Percentiles rank a stretch among this genome's conserved stretches.
Evolutionary conservation across 2,329 filamentous ascomycete species (phyloP).

Genomic region (Penicillium rolfsii): DNA sequence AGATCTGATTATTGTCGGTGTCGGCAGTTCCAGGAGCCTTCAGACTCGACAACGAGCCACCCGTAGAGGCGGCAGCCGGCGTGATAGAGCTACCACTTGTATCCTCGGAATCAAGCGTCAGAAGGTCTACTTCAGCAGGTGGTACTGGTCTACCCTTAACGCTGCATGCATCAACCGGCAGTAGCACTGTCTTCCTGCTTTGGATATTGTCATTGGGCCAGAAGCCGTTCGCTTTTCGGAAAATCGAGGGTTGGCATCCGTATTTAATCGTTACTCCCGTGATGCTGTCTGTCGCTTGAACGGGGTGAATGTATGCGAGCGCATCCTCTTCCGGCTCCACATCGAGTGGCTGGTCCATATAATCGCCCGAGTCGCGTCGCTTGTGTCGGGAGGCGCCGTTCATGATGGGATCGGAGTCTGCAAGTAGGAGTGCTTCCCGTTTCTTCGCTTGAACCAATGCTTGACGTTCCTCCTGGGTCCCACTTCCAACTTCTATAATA

Average conservation of each 20-base stretch:
- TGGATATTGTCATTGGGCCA: slow-evolving; percentile 95
- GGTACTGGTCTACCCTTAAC: slow-evolving; percentile 70
- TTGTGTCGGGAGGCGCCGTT: slow-evolving; percentile 47
- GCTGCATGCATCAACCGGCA: slow-evolving; percentile 88
- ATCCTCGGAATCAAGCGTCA: slow-evolving; percentile 37
- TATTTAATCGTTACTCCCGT: slow-evolving; percentile 90
- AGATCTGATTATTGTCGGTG: slow-evolving; percentile 65
- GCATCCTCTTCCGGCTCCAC: slow-evolving; percentile 69
- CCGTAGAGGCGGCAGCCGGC: slow-evolving; percentile 22
- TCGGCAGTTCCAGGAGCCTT: not conserved
- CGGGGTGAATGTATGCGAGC: slow-evolving; percentile 87
- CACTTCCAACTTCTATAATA: slow-evolving; percentile 40
- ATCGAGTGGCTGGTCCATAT: slow-evolving; percentile 32
- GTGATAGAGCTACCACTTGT: slow-evolving; percentile 40
- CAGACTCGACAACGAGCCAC: not conserved
- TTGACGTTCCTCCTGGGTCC: slow-evolving; percentile 50
- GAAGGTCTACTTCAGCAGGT: slow-evolving; percentile 33
- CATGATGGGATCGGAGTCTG: slow-evolving; percentile 44
- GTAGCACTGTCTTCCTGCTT: slow-evolving; percentile 73
- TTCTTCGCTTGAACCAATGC: slow-evolving; percentile 54
- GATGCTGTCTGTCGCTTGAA: slow-evolving; percentile 81
- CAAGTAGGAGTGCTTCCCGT: slow-evolving; percentile 50
- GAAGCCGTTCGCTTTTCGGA: slow-evolving; percentile 86
- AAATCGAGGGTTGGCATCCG: slow-evolving; percentile 78
- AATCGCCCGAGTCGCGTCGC: slow-evolving; percentile 50